These are phyloP conservation scores for Fusarium penzigii DNA, from an alignment of 2,329 filamentous ascomycete genomes.

Conservation along the genomic window DNA sequence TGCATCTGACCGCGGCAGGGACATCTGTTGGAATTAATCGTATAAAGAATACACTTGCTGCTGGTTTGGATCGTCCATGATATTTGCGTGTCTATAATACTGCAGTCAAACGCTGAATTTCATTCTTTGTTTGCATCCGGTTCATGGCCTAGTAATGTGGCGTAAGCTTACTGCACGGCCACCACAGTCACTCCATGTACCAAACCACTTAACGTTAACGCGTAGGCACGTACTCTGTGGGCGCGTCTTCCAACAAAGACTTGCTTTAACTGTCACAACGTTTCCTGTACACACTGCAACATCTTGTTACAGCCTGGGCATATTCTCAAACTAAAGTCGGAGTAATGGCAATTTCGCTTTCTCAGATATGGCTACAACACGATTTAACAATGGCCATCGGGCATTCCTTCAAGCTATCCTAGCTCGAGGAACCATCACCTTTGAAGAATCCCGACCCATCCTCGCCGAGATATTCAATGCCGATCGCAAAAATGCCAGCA, in stretches of 20 bases:
- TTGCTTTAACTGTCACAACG: background rate
- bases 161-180: background rate
- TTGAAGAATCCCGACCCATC: slow-evolving; percentile 70
- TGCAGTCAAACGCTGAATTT: no score
- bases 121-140: no score
- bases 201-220: background rate
- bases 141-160: no score
- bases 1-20: no score
- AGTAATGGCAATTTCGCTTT: slow-evolving; percentile 23
- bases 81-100: no score
- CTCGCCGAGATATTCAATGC: slow-evolving; percentile 75
- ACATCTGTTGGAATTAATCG: no score
- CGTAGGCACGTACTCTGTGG: no score
- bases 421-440: slow-evolving; percentile 74
- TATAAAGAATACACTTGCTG: no score
- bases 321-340: background rate
- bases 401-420: slow-evolving; percentile 91
- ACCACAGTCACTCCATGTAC: background rate
- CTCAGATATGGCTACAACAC: slow-evolving; percentile 27
- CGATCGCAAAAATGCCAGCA: slow-evolving; percentile 34
- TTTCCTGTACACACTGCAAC: background rate
- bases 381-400: slow-evolving; percentile 67
- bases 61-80: no score
- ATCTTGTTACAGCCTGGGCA: background rate
- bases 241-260: background rate